phyloP scores from a whole-genome alignment of 345 rosid genomes.

The Sonneratia caseolaris region DNA sequence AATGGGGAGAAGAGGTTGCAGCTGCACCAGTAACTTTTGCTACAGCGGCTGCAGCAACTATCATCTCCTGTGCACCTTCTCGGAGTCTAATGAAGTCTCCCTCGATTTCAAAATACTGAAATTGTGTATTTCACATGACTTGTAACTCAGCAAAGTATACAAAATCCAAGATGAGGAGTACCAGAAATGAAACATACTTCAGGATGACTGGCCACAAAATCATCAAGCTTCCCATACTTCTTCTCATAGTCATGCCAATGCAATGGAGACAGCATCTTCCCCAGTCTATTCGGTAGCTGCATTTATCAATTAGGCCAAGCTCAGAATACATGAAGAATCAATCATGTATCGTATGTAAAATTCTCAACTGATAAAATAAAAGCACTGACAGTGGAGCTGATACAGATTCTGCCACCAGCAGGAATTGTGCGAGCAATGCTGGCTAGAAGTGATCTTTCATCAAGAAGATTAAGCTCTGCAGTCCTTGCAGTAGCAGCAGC shows the following conservation, averaged over 20 bases:
- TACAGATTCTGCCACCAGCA: conserved; percentile 81
- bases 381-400: conserved; percentile 68
- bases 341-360: neutral
- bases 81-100: conserved; percentile 77
- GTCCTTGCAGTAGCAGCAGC: conserved; percentile 25
- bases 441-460: conserved; percentile 83
- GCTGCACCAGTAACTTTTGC: conserved; percentile 94
- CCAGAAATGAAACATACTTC: conserved; percentile 37
- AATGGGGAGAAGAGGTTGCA: conserved; percentile 52
- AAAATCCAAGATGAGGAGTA: conserved; percentile 3
- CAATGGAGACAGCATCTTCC: conserved; percentile 93
- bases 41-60: conserved; percentile 85
- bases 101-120: conserved; percentile 79
- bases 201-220: conserved; percentile 69
- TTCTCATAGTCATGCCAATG: conserved; percentile 96
- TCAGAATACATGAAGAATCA: conserved; percentile 1
- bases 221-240: conserved; percentile 85
- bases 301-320: neutral
- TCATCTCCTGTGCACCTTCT: conserved; percentile 90
- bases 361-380: neutral
- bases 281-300: conserved; percentile 89
- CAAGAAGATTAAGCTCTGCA: conserved; percentile 48
- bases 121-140: conserved; percentile 7
- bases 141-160: neutral
- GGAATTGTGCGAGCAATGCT: conserved; percentile 95